Evolutionary conservation across 257 asterid genomes (phyloP).

Genomic region (Cinchona pubescens): DNA sequence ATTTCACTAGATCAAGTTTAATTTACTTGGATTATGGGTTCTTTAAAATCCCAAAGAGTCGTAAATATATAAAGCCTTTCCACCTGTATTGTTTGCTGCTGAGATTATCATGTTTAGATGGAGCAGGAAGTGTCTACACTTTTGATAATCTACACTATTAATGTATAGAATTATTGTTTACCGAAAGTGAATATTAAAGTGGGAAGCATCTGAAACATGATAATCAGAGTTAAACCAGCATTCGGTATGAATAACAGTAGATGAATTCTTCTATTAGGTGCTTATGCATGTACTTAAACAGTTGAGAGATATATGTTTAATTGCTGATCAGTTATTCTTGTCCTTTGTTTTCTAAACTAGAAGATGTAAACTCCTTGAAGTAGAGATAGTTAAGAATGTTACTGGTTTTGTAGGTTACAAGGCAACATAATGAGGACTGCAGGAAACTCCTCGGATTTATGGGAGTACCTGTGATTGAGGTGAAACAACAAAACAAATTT

Average conservation of each 20-base stretch:
- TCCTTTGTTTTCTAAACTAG: not conserved
- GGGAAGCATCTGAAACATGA: not conserved
- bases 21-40: not conserved
- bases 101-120: not conserved
- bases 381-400: too few relatives aligned
- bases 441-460: conserved; percentile 84
- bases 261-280: too few relatives aligned
- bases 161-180: not conserved
- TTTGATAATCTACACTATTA: not conserved
- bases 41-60: not conserved
- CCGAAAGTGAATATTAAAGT: not conserved
- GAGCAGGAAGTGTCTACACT: not conserved
- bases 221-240: not conserved
- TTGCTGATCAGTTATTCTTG: not conserved
- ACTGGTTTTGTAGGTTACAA: conserved; percentile 61
- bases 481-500: conserved; percentile 30
- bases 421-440: conserved; percentile 96
- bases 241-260: too few relatives aligned
- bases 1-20: not conserved
- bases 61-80: not conserved
- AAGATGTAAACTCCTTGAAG: not conserved
- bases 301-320: not conserved
- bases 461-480: conserved; percentile 99
- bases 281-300: not conserved
- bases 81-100: not conserved